Conservation (phyloP, 129 eudicot species). For the Chrysanthemum makinoi region DNA sequence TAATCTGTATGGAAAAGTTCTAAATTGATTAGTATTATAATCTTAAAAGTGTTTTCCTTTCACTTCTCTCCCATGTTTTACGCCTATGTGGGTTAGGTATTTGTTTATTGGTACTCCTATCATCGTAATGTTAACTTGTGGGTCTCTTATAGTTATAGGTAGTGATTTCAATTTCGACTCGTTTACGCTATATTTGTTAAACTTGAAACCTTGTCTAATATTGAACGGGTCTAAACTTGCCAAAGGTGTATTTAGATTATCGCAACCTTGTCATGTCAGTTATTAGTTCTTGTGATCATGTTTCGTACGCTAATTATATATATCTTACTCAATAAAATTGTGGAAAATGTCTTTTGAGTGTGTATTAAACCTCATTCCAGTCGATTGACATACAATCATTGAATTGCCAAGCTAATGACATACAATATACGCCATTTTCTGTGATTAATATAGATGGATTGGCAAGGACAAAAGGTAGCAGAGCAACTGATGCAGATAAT, state of each 20-base stretch:
- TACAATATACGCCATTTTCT: not conserved
- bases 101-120: not conserved
- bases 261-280: not conserved
- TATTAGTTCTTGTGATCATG: too few relatives aligned
- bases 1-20: not conserved
- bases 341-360: not conserved
- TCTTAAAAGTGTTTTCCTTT: not conserved
- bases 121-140: not conserved
- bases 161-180: not conserved
- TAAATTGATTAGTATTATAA: not conserved
- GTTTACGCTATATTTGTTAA: not conserved
- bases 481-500: conserved; percentile 89
- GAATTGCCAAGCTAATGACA: not conserved
- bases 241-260: not conserved
- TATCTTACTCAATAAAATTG: too few relatives aligned
- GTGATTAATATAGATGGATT: conserved; percentile 66
- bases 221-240: not conserved
- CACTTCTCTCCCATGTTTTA: conserved; percentile 11
- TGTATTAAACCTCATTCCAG: not conserved
- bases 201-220: not conserved
- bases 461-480: conserved; percentile 97
- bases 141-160: conserved; percentile 1
- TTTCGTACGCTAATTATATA: too few relatives aligned
- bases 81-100: not conserved
- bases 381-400: not conserved